Evolutionary conservation across 2,329 filamentous ascomycete species (phyloP).

Genomic region (Torrubiellomyces zombiae): DNA sequence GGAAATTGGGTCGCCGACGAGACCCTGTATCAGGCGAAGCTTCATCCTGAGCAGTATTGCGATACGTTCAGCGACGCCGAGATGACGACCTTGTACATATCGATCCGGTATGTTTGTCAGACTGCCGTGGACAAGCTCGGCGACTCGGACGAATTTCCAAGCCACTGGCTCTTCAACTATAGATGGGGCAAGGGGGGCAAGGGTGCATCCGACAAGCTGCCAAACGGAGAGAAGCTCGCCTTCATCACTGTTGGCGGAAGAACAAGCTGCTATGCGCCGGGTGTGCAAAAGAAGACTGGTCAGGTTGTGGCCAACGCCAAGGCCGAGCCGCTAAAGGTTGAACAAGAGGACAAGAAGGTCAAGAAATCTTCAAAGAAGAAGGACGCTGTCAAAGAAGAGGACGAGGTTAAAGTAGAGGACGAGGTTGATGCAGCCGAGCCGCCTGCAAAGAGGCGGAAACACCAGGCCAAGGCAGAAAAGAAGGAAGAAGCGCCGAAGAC

Average conservation of each 20-base stretch:
- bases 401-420: conserved; percentile 11
- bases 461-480: conserved; percentile 6
- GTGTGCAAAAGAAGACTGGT: conserved; percentile 64
- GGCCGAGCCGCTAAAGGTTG: conserved; percentile 20
- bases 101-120: conserved; percentile 64
- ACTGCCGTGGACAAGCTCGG: conserved; percentile 63
- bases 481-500: conserved; percentile 9
- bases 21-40: conserved; percentile 70
- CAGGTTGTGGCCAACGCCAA: conserved; percentile 24
- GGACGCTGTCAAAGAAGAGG: conserved; percentile 6
- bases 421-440: conserved; percentile 8
- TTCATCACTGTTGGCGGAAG: conserved; percentile 82
- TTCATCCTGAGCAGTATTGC: conserved; percentile 89
- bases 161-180: conserved; percentile 76
- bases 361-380: conserved; percentile 12
- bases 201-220: conserved; percentile 45
- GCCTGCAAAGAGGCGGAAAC: conserved; percentile 13
- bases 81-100: conserved; percentile 52
- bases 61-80: conserved; percentile 62
- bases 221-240: conserved; percentile 69
- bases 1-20: conserved; percentile 98
- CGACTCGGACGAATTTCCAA: conserved; percentile 70
- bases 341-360: conserved; percentile 8
- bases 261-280: conserved; percentile 78
- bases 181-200: conserved; percentile 87